A percentile compares a stretch with the other conserved stretches of the same genome.
Conservation (phyloP, 768 basidiomycete genomes). For the Mycena pura region DNA sequence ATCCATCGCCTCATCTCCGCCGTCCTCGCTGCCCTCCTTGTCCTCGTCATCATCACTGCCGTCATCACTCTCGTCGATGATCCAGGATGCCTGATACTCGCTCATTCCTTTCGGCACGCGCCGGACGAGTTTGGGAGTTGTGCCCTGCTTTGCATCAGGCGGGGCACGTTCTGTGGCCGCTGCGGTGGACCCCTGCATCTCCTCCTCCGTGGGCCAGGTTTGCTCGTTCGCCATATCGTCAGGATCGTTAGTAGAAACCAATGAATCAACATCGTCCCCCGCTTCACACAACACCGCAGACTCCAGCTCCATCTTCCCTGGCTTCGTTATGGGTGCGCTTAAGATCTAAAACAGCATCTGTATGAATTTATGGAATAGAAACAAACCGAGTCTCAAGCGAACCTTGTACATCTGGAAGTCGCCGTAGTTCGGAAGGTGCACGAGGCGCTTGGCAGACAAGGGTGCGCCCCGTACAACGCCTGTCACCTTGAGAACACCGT, state of each 20-base stretch:
- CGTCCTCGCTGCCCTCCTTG: slow-evolving; percentile 42
- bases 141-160: slow-evolving; percentile 72
- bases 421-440: slow-evolving; percentile 87
- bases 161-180: slow-evolving; percentile 43
- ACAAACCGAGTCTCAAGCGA: slow-evolving; percentile 24
- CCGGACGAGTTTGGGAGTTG: slow-evolving; percentile 81
- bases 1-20: slow-evolving; percentile 48
- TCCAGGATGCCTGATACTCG: slow-evolving; percentile 97
- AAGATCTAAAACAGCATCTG: slow-evolving; percentile 60
- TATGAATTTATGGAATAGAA: background rate
- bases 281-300: slow-evolving; percentile 70
- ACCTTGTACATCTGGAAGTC: slow-evolving; percentile 89
- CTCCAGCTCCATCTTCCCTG: slow-evolving; percentile 70
- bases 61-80: slow-evolving; percentile 81
- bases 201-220: slow-evolving; percentile 98
- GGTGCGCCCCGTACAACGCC: slow-evolving; percentile 84
- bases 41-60: slow-evolving; percentile 58
- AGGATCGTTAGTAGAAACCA: slow-evolving; percentile 86
- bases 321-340: slow-evolving; percentile 60
- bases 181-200: slow-evolving; percentile 62
- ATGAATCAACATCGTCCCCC: slow-evolving; percentile 75
- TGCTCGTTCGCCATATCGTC: slow-evolving; percentile 95
- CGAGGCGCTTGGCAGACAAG: slow-evolving; percentile 81
- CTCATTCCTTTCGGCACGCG: slow-evolving; percentile 94
- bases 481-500: slow-evolving; percentile 72